Evolutionary conservation across 2,329 filamentous ascomycete species (phyloP), one percentile per base, ranked within the genome.

Genomic region (Thyridium curvatum): DNA sequence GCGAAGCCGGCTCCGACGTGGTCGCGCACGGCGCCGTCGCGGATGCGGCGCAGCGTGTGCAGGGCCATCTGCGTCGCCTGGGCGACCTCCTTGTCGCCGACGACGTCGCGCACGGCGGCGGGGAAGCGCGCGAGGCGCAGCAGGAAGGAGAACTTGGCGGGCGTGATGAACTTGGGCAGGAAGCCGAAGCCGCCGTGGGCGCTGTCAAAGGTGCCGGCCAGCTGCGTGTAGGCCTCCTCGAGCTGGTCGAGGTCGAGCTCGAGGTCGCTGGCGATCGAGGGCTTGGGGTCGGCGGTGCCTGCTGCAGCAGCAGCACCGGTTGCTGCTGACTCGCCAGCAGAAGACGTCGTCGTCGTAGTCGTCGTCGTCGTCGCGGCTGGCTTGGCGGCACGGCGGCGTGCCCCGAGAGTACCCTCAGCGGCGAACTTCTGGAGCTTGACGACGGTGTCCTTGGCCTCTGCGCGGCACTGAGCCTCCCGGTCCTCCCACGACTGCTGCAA

Each of bases 131-230:
- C 73, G 3, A 97, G 71, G 14, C 84, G 77, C 16, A 97, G 69
- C 41, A 98, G 66, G 52, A 96, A 94, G 12, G 78, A 76, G 35
- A 97, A 67, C 52, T 95, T 95, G 0, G 84, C 77, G 0, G 93
- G 86, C 0, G 89, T 95, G 1, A 89, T 80, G 46, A 96, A 97
- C 59, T 97, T 97, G 18, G 91, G 89, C 8, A 84, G 82, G 14
- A 71, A 60, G 1, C 81, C 81, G 56, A 97, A 98, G 0, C 93
- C 93, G 28, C 84, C 88, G 53, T 86, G 78, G 8, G 78, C 69
- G 2, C 74, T 69, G 56, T 96, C 91, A 52, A 85, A 96, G n/a
- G 86, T 86, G 28, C 74, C 73, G 12, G 78, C 77, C 51, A 94
- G 93, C 51, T 93, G 79, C 18, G 79, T 75, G 49, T 86, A 91